Evolutionary conservation across 129 eudicot species (phyloP).

Genomic region (Lonicera japonica): DNA sequence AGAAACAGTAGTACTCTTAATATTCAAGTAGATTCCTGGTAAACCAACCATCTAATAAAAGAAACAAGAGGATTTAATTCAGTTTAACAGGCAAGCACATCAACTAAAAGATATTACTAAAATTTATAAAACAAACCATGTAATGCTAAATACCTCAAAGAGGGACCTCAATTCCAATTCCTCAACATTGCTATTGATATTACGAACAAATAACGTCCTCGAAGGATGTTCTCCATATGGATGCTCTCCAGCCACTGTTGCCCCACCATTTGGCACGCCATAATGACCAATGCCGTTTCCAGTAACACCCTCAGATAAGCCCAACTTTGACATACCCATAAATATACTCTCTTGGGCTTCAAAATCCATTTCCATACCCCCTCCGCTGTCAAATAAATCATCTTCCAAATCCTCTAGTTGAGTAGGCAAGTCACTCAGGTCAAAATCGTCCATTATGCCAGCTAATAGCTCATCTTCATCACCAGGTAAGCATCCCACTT

Average conservation of each 20-base stretch:
- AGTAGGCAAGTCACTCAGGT: conserved; percentile 61
- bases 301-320: conserved; percentile 42
- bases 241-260: conserved; percentile 78
- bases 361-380: conserved; percentile 81
- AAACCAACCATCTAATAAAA: too few species aligned
- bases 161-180: conserved; percentile 70
- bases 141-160: conserved; percentile 58
- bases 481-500: conserved; percentile 62
- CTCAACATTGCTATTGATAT: conserved; percentile 90
- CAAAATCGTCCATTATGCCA: conserved; percentile 75
- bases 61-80: too few species aligned
- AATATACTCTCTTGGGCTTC: conserved; percentile 50
- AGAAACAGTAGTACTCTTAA: too few species aligned
- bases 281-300: conserved; percentile 34
- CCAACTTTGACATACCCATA: conserved; percentile 42
- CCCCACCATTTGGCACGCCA: conserved; percentile 42
- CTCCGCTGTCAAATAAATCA: conserved; percentile 86
- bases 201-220: conserved; percentile 81
- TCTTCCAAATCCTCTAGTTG: conserved; percentile 82
- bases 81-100: neutral
- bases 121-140: neutral
- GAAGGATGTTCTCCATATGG: conserved; percentile 98
- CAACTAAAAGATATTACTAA: neutral
- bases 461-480: conserved; percentile 85
- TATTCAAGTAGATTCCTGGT: too few species aligned